Evolutionary conservation across 148 eudicot species (phyloP).

Genomic region (Limonium bicolor): DNA sequence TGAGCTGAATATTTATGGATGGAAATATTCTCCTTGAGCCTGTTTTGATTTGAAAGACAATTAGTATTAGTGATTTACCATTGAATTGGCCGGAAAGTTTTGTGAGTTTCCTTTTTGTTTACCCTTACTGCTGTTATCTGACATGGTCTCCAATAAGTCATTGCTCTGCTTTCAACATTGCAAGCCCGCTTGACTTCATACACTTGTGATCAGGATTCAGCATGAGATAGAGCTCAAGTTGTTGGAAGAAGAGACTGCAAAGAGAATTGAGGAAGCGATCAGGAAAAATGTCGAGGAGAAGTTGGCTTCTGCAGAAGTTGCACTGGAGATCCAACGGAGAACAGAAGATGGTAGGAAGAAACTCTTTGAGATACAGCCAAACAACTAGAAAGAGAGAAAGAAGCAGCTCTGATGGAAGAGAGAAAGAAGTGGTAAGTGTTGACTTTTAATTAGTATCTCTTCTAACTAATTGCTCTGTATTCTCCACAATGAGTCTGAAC

Average conservation of each 20-base stretch:
- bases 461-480: too few species aligned
- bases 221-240: slow-evolving; percentile 56
- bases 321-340: slow-evolving; percentile 49
- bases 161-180: too few species aligned
- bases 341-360: slow-evolving; percentile 64
- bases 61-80: too few species aligned
- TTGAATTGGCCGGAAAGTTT: too few species aligned
- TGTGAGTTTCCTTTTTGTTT: too few species aligned
- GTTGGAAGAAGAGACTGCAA: slow-evolving; percentile 93
- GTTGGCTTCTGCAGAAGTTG: slow-evolving; percentile 64
- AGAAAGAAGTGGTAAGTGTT: slow-evolving; percentile 69
- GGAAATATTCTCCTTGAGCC: too few species aligned
- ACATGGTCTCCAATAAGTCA: too few species aligned
- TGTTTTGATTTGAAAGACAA: too few species aligned
- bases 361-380: slow-evolving; percentile 66
- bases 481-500: too few species aligned
- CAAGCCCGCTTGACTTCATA: slow-evolving; percentile 10
- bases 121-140: too few species aligned
- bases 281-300: slow-evolving; percentile 75
- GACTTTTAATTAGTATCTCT: neutral
- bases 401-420: slow-evolving; percentile 76
- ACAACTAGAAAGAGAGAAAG: slow-evolving; percentile 82
- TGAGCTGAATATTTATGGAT: too few species aligned
- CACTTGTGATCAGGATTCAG: slow-evolving; percentile 36
- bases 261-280: slow-evolving; percentile 86